Evolutionary conservation across 176 grass and related monocot genomes (phyloP), one percentile per base, ranked within the genome.

Genomic region (Rhynchospora tenuis): DNA sequence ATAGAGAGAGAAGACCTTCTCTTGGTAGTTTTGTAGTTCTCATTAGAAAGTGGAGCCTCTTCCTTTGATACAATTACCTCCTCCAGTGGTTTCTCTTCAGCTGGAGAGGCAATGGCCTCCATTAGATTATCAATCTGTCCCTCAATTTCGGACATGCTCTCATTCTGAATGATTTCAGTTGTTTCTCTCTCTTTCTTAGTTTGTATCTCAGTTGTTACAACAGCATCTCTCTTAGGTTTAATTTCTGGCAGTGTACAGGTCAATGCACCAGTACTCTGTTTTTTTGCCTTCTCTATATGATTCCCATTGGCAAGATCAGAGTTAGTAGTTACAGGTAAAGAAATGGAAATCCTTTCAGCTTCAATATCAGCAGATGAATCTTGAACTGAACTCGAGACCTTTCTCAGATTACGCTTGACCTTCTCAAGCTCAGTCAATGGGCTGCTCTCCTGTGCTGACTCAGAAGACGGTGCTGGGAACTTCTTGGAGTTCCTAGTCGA

Each of bases 361-460:
- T 94, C 92, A 22, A 88, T 52, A 54, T 85, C 84, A 12, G 59
- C 22, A 68, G 82, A n/a, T 75, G 90, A 90, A 78, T 94, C 94
- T 86, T 85, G 83, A 31, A 84, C 85, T 52, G 87, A 83, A 86
- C 78, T 93, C 73, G 91, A 90, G 73, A 95, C 88, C 88, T 93
- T 98, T 83, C 93, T 90, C 67, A 98, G 91, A 69, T 86, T 98
- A 31, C 87, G 88, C 81, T 98, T 98, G 67, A 98, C 96, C 81
- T 93, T 95, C 66, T 95, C 96, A 62, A 98, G 89, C 84, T 98
- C 96, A 80, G 89, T 91, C 82, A 92, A 86, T 5, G 80, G 80
- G 47, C 80, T 82, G 82, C 85, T 89, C 54, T 93, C 93, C 75
- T 88, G 93, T 47, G 82, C 80, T 73, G 89, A 86, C 69, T 95